Conservation (phyloP, 208 protist genomes). For the Phytomonas francai region DNA sequence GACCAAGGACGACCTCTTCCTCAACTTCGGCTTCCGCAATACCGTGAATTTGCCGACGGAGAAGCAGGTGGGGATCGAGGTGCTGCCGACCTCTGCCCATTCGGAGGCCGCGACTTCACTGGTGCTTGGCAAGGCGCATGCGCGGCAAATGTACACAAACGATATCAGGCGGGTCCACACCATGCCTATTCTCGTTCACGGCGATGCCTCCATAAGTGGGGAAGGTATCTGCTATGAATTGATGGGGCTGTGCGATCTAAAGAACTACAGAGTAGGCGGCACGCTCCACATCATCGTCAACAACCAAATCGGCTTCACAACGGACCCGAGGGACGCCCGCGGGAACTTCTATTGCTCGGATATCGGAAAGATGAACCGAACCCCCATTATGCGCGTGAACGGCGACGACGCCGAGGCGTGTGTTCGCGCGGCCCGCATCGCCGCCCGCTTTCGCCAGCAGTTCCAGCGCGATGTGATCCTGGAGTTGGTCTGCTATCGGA, state of each 20-base stretch:
- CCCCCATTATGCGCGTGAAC: slow-evolving; percentile 98
- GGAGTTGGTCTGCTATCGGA: slow-evolving; percentile 96
- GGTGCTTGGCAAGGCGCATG: slow-evolving; percentile 94
- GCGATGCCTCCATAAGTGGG: slow-evolving; percentile 96
- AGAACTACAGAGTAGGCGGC: slow-evolving; percentile 95
- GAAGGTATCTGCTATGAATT: slow-evolving; percentile 97
- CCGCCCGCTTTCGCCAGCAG: slow-evolving; percentile 88
- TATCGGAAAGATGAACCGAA: slow-evolving; percentile 91
- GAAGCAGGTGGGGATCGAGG: slow-evolving; percentile 90
- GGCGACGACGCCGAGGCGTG: slow-evolving; percentile 95
- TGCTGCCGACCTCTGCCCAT: slow-evolving; percentile 98
- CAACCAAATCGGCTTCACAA: slow-evolving; percentile 98
- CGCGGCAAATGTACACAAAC: slow-evolving; percentile 86
- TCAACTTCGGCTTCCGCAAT: slow-evolving; percentile 93
- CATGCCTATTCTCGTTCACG: slow-evolving; percentile 94
- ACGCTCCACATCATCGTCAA: slow-evolving; percentile 98
- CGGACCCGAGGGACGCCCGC: slow-evolving; percentile 87
- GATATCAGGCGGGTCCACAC: slow-evolving; percentile 65
- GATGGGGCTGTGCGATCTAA: slow-evolving; percentile 91
- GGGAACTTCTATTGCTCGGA: slow-evolving; percentile 96
- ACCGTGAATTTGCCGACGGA: slow-evolving; percentile 57
- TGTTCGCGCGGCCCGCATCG: slow-evolving; percentile 80
- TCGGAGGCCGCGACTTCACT: slow-evolving; percentile 98
- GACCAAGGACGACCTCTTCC: slow-evolving; percentile 92
- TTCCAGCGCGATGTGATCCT: slow-evolving; percentile 95